phyloP scores from a whole-genome alignment of 2,329 filamentous ascomycete genomes.

The Chalara sp. region DNA sequence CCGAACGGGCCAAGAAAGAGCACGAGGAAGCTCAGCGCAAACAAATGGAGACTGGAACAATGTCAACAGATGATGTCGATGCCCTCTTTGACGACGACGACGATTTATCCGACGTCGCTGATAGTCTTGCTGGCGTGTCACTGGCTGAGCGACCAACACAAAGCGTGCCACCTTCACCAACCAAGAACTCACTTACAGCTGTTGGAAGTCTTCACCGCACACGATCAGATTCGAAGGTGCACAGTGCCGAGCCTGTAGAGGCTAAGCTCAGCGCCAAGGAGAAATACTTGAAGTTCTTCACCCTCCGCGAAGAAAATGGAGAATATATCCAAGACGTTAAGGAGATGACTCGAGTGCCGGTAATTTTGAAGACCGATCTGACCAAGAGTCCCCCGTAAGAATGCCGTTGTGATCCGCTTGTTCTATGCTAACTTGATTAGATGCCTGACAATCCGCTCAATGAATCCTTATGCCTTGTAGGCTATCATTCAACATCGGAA shows the following conservation, averaged over 20 bases:
- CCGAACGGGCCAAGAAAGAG: conserved; percentile 75
- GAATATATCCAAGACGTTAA: conserved; percentile 97
- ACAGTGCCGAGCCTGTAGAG: conserved; percentile 67
- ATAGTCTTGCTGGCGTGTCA: conserved; percentile 86
- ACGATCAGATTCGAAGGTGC: conserved; percentile 88
- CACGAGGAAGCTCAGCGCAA: conserved; percentile 86
- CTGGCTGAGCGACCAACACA: conserved; percentile 85
- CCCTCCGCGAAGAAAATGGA: conserved; percentile 82
- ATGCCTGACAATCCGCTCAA: conserved; percentile 75
- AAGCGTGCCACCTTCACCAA: conserved; percentile 88
- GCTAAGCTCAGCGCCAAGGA: conserved; percentile 85
- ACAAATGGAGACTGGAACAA: conserved; percentile 90
- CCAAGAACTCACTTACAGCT: conserved; percentile 62
- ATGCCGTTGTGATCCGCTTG: not conserved
- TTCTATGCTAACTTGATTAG: conserved; percentile 41
- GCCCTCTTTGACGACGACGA: conserved; percentile 94
- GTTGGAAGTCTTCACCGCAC: conserved; percentile 73
- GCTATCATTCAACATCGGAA: not conserved
- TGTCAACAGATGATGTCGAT: conserved; percentile 87
- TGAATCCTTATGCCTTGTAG: conserved; percentile 65
- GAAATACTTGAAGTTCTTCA: conserved; percentile 89
- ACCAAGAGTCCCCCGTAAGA: conserved; percentile 99
- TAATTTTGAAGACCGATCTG: conserved; percentile 96
- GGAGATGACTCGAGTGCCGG: conserved; percentile 95
- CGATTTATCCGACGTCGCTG: conserved; percentile 74